A percentile compares a stretch with the other conserved stretches of the same genome.
Evolutionary conservation across 1,284 basidiomycete genomes (phyloP).

Genomic region (Ceratobasidium sp.): DNA sequence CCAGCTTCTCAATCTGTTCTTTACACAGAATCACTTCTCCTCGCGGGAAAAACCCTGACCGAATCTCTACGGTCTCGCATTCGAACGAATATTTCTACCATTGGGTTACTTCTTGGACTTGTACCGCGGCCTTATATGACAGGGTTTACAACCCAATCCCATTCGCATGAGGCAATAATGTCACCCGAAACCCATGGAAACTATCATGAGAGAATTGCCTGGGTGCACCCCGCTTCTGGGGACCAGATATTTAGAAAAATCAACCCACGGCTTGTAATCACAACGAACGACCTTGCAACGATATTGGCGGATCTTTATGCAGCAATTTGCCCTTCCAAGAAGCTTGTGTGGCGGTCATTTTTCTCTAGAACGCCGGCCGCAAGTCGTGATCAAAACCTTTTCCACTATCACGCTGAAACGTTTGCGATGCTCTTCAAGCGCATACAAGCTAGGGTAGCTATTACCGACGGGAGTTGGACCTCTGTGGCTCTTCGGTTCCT

Average conservation of each 20-base stretch:
- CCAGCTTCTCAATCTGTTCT: conserved; percentile 30
- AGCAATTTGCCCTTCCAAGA: not conserved
- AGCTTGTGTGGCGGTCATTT: not conserved
- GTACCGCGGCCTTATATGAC: conserved; percentile 17
- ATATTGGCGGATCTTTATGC: not conserved
- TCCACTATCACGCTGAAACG: not conserved
- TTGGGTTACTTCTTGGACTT: conserved; percentile 8
- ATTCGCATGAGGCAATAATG: conserved; percentile 3
- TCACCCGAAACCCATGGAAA: not conserved
- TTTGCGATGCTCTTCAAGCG: not conserved
- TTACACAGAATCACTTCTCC: conserved; percentile 16
- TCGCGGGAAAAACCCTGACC: not conserved
- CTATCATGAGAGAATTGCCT: conserved; percentile 30
- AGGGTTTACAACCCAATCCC: conserved; percentile 6
- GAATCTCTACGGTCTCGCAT: not conserved
- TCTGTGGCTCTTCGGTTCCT: not conserved
- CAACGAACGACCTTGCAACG: not conserved
- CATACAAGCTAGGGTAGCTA: not conserved
- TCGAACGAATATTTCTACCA: not conserved
- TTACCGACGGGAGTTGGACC: not conserved
- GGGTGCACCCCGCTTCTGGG: conserved; percentile 22
- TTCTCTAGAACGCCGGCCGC: not conserved
- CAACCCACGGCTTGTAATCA: not conserved
- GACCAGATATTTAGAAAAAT: not conserved
- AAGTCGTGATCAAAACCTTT: not conserved